Percentiles rank a stretch among this genome's conserved stretches.
These are phyloP conservation scores for Sextonia rubra DNA, from an alignment of 164 flowering plant species.

Conservation along the genomic window DNA sequence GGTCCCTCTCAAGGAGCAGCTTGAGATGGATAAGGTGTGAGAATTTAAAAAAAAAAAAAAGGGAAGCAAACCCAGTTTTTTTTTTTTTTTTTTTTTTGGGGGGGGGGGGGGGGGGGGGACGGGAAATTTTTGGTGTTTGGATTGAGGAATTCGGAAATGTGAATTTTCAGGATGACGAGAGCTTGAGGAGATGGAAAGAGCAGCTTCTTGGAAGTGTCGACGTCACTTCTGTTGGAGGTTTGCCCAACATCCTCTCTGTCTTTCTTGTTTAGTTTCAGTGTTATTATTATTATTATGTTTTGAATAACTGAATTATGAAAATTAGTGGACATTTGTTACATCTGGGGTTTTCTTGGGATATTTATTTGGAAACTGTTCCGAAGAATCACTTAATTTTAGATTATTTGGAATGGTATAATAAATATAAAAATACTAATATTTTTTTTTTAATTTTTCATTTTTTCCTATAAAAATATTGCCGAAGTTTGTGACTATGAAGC, in stretches of 20 bases:
- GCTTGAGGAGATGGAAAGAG: constrained; percentile 52
- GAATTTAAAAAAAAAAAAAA: background rate
- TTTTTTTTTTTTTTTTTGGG: background rate
- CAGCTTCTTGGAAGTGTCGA: constrained; percentile 52
- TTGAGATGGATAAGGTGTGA: constrained; percentile 47
- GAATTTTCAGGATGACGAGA: constrained; percentile 36
- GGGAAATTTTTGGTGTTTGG: background rate
- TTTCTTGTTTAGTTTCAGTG: background rate
- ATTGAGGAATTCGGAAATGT: background rate
- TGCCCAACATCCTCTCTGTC: background rate
- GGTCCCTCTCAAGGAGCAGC: constrained; percentile 43
- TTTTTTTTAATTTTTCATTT: no score
- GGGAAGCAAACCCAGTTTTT: background rate
- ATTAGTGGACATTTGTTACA: no score
- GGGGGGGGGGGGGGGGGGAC: no score
- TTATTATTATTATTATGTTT: background rate
- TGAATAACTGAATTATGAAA: no score
- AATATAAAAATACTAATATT: no score
- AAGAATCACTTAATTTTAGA: no score
- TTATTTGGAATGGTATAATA: no score
- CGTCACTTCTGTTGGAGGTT: constrained; percentile 41
- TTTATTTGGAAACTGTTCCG: no score
- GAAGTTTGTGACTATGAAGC: no score
- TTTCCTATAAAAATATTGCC: no score
- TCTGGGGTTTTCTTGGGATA: no score